These are phyloP conservation scores for Phycomyces nitens DNA, from an alignment of 192 early-diverging fungal species.

Conservation along the genomic window DNA sequence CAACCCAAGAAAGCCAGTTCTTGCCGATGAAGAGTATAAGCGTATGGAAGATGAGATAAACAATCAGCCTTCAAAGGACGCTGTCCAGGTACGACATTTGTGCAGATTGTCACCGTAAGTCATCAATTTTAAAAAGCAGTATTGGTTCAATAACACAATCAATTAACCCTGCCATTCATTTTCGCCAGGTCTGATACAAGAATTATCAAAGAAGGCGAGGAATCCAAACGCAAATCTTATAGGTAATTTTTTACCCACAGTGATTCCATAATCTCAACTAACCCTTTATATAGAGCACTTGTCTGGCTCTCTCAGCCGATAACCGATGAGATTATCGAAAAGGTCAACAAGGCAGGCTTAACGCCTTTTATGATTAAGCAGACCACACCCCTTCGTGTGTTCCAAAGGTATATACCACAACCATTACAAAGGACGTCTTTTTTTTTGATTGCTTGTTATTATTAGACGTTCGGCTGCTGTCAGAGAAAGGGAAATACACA, in stretches of 20 bases:
- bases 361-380: conserved; percentile 56
- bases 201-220: conserved; percentile 72
- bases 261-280: background rate
- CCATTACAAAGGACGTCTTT: background rate
- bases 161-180: no score
- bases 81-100: conserved; percentile 53
- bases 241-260: conserved; percentile 17
- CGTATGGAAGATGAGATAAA: conserved; percentile 47
- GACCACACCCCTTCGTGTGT: conserved; percentile 68
- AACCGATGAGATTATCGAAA: conserved; percentile 45
- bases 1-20: conserved; percentile 61
- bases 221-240: conserved; percentile 71
- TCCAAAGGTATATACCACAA: conserved; percentile 51
- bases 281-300: conserved; percentile 43
- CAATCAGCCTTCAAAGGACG: conserved; percentile 30
- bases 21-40: conserved; percentile 36
- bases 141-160: no score
- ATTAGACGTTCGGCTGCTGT: conserved; percentile 15
- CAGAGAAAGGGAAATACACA: conserved; percentile 18
- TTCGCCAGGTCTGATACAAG: conserved; percentile 50
- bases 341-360: conserved; percentile 48
- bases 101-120: conserved; percentile 42
- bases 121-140: background rate
- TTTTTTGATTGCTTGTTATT: background rate
- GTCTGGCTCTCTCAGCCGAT: conserved; percentile 63